Evolutionary conservation across 192 early-diverging fungal species (phyloP), one percentile per base, ranked within the genome.

Genomic region (Coemansia sp.): DNA sequence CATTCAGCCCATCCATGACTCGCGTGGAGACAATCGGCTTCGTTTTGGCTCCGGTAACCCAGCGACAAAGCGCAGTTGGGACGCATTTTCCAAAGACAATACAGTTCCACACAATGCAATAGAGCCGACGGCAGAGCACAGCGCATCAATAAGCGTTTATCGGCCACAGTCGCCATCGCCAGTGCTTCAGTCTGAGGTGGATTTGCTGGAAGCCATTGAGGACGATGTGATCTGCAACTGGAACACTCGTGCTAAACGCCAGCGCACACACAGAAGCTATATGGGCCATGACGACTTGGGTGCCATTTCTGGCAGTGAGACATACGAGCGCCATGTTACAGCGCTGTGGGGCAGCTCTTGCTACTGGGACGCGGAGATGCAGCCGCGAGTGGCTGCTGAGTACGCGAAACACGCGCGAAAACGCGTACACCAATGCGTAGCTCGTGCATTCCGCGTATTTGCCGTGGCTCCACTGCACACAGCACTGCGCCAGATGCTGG

Each of bases 261-360:
- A 23, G 23, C 51, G 55, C 14, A 20, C 25, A 20, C 19, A 55
- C 25, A 57, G 11, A 15, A 12, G 26, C 10, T 10, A 44, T 14
- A 0, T 22, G 17, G 40, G 5, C 15, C 28, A 7, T 26, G 9
- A 31, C 0, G 7, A 12, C 1, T 25, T 31, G 25, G 7, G 3
- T 38, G 11, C 1, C 17, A 14, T 51, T 8, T 17, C 48, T 4
- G 52, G 40, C 2, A 36, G 14, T 2, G 19, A 3, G 21, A 64
- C 58, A 4, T 67, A 64, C 40, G 57, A 49, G 49, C 31, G 2
- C 15, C 57, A 48, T 0, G 48, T 77, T 9, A 44, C 65, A 7
- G 23, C 57, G 1, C 62, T 78, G 48, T 78, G 75, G 75, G 57
- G 53, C 14, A 19, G 21, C 15, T 65, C 75, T 12, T 78, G 75